A percentile compares a stretch with the other conserved stretches of the same genome.
These are phyloP conservation scores for Xylaria scruposa DNA, from an alignment of 495 filamentous ascomycete species.

Conservation along the genomic window DNA sequence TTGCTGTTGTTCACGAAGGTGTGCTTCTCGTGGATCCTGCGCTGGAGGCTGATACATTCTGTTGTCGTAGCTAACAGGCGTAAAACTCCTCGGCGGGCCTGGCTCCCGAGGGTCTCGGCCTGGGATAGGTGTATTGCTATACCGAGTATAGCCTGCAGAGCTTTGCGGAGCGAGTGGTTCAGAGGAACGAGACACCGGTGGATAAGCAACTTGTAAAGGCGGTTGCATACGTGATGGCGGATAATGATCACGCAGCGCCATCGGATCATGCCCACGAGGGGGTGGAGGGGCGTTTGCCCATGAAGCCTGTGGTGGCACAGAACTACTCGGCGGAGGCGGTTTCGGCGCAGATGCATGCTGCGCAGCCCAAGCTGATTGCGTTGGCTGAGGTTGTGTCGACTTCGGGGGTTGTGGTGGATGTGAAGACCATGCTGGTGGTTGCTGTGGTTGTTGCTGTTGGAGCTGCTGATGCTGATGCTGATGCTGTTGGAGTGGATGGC, in stretches of 20 bases:
- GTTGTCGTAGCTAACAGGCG: conserved; percentile 39
- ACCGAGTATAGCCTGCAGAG: conserved; percentile 38
- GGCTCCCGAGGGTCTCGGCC: conserved; percentile 42
- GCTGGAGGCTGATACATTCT: conserved; percentile 34
- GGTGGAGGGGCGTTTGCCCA: conserved; percentile 45
- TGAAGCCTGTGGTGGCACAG: conserved; percentile 47
- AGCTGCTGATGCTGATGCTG: conserved; percentile 45
- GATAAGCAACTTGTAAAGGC: conserved; percentile 38
- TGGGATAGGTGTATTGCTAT: conserved; percentile 39
- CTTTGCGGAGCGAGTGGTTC: conserved; percentile 41
- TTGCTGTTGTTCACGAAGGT: conserved; percentile 39
- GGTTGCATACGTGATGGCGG: conserved; percentile 42
- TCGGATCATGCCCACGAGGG: conserved; percentile 46
- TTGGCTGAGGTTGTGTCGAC: conserved; percentile 44
- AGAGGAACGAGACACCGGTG: conserved; percentile 41
- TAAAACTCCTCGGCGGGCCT: conserved; percentile 41
- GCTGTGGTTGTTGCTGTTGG: conserved; percentile 33
- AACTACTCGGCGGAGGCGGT: conserved; percentile 44
- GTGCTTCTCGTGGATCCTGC: conserved; percentile 39
- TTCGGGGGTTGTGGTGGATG: conserved; percentile 50
- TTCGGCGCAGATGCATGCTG: conserved; percentile 51
- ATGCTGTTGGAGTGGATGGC: conserved; percentile 38
- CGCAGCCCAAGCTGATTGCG: conserved; percentile 51
- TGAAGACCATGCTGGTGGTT: conserved; percentile 35
- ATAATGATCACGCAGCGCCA: conserved; percentile 43